A percentile compares a stretch with the other conserved stretches of the same genome.
phyloP scores from a whole-genome alignment of 148 eudicot genomes.

The Rhododendron griersonianum region DNA sequence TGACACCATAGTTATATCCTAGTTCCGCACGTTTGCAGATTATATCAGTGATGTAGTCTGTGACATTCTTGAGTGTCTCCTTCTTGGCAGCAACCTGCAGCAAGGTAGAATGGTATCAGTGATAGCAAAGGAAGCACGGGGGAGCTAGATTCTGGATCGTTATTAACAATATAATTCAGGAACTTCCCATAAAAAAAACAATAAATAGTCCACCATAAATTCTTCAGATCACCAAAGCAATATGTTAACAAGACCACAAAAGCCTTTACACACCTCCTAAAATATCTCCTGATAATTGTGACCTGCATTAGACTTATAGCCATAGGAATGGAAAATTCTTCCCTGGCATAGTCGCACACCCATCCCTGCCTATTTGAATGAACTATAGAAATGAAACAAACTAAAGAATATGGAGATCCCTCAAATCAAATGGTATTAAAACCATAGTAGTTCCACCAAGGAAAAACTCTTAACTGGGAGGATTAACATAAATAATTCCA shows the following conservation, averaged over 20 bases:
- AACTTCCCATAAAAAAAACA: background rate
- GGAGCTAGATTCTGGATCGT: background rate
- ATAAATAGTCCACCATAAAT: background rate
- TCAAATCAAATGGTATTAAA: background rate
- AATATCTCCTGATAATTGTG: background rate
- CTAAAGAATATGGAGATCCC: background rate
- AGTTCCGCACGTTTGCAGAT: conserved; percentile 70
- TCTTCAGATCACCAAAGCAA: background rate
- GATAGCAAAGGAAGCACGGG: background rate
- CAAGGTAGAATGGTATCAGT: conserved; percentile 7
- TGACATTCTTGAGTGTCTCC: conserved; percentile 66
- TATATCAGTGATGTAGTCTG: conserved; percentile 78
- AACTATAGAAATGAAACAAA: background rate
- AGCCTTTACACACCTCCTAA: background rate
- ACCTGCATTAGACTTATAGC: background rate
- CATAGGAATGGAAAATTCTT: background rate
- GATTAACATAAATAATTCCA: background rate
- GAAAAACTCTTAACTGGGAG: background rate
- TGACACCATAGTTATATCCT: conserved; percentile 86
- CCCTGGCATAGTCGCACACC: background rate
- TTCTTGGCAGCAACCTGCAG: conserved; percentile 77
- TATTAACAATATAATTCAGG: background rate
- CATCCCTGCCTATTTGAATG: background rate
- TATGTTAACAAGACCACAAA: background rate
- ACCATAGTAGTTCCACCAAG: background rate